phyloP scores from a whole-genome alignment of 2,329 filamentous ascomycete species.

The Epicoccum nigrum region DNA sequence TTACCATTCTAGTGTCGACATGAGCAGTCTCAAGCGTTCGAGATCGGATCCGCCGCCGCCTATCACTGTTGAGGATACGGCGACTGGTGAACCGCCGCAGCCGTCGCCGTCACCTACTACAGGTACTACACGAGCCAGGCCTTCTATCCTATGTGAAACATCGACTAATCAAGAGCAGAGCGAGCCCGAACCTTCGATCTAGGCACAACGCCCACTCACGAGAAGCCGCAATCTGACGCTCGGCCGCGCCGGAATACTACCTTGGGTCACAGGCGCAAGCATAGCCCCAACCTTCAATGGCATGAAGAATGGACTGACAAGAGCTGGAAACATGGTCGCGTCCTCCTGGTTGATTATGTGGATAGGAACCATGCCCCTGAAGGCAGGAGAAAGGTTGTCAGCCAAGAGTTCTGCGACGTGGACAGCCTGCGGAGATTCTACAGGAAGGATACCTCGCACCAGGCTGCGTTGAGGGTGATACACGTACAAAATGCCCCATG shows the following conservation, averaged over 20 bases:
- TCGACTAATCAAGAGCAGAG: slow-evolving; percentile 10
- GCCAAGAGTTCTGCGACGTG: slow-evolving; percentile 56
- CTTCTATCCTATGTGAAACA: too few relatives aligned
- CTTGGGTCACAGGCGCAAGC: slow-evolving; percentile 38
- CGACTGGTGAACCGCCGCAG: slow-evolving; percentile 27
- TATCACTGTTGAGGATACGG: slow-evolving; percentile 45
- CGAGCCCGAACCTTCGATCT: slow-evolving; percentile 25
- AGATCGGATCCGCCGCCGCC: slow-evolving; percentile 38
- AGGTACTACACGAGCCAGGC: slow-evolving; percentile 13
- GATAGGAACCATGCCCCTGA: slow-evolving; percentile 45
- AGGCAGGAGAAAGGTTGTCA: slow-evolving; percentile 52
- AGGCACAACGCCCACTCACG: slow-evolving; percentile 16
- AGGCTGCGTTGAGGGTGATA: slow-evolving; percentile 48
- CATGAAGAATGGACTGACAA: slow-evolving; percentile 45
- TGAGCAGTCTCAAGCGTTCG: slow-evolving; percentile 15
- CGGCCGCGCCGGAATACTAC: slow-evolving; percentile 28
- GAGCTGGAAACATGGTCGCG: slow-evolving; percentile 51
- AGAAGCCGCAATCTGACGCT: slow-evolving; percentile 16
- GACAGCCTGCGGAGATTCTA: slow-evolving; percentile 55
- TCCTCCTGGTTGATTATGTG: slow-evolving; percentile 60
- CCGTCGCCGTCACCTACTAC: slow-evolving; percentile 31
- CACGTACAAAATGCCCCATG: slow-evolving; percentile 62
- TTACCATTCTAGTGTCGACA: slow-evolving; percentile 2
- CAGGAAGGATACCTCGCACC: slow-evolving; percentile 41
- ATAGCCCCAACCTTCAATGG: slow-evolving; percentile 48